Percentiles rank a stretch among this genome's conserved stretches.
Evolutionary conservation across 192 early-diverging fungal species (phyloP).

Genomic region (Mortierella antarctica): DNA sequence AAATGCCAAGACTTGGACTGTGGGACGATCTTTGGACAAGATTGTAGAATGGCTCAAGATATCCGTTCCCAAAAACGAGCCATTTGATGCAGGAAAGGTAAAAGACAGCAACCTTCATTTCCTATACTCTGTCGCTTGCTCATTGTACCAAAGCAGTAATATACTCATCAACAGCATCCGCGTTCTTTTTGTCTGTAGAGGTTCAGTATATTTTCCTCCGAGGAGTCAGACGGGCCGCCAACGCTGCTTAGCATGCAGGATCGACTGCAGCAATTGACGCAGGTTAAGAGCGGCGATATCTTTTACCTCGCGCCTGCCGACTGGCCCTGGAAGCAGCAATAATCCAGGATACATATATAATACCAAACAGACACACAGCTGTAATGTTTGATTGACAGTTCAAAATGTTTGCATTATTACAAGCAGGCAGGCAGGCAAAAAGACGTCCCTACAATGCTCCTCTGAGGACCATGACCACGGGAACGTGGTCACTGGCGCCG

Average conservation of each 20-base stretch:
- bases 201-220: conserved; percentile 43
- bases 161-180: background rate
- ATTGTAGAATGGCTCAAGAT: conserved; percentile 40
- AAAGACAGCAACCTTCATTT: background rate
- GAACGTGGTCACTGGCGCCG: conserved; percentile 92
- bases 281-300: conserved; percentile 34
- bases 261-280: conserved; percentile 12
- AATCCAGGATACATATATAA: too few species aligned
- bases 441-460: conserved; percentile 16
- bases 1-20: conserved; percentile 30
- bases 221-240: conserved; percentile 21
- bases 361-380: too few species aligned
- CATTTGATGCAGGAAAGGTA: conserved; percentile 46
- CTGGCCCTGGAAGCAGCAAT: background rate
- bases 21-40: conserved; percentile 36
- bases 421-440: background rate
- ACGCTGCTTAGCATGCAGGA: conserved; percentile 20
- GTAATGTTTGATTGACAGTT: too few species aligned
- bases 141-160: background rate
- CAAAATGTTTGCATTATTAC: too few species aligned
- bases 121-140: background rate
- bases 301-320: conserved; percentile 38
- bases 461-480: conserved; percentile 72
- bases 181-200: background rate
- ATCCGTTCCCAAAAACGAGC: conserved; percentile 16